Percentiles rank a stretch among this genome's conserved stretches.
These are phyloP conservation scores for Breynia disticha DNA, from an alignment of 441 rosid genomes.

Conservation along the genomic window DNA sequence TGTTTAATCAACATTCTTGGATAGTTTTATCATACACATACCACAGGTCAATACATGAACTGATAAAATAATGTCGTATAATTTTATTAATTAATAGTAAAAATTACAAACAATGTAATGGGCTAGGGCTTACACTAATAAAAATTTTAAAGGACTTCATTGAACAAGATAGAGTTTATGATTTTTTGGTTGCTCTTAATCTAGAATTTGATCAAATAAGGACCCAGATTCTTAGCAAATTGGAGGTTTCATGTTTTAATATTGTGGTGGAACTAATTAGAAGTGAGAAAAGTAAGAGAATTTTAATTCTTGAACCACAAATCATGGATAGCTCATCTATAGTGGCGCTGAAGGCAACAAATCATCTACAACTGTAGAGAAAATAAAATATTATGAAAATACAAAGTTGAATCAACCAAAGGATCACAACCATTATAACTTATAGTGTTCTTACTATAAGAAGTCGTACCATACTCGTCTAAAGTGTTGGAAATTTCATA, in stretches of 20 bases:
- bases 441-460: neutral
- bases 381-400: too few relatives aligned
- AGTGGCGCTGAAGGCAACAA: neutral
- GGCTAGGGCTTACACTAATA: too few relatives aligned
- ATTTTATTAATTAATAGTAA: too few relatives aligned
- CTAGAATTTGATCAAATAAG: slow-evolving; percentile 4
- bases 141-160: slow-evolving; percentile 1
- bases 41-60: too few relatives aligned
- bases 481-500: neutral
- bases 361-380: neutral
- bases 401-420: neutral
- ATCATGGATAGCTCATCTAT: neutral
- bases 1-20: too few relatives aligned
- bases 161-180: slow-evolving; percentile 4
- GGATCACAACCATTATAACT: neutral
- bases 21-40: too few relatives aligned
- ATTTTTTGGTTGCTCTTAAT: neutral
- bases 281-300: slow-evolving; percentile 3
- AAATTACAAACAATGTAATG: too few relatives aligned
- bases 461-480: neutral
- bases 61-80: too few relatives aligned
- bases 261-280: neutral
- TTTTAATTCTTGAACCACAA: slow-evolving; percentile 1
- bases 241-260: slow-evolving; percentile 1
- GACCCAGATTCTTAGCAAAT: neutral